These are phyloP conservation scores for Bipolaris zeicola DNA, from an alignment of 2,329 filamentous ascomycete genomes.

Conservation along the genomic window DNA sequence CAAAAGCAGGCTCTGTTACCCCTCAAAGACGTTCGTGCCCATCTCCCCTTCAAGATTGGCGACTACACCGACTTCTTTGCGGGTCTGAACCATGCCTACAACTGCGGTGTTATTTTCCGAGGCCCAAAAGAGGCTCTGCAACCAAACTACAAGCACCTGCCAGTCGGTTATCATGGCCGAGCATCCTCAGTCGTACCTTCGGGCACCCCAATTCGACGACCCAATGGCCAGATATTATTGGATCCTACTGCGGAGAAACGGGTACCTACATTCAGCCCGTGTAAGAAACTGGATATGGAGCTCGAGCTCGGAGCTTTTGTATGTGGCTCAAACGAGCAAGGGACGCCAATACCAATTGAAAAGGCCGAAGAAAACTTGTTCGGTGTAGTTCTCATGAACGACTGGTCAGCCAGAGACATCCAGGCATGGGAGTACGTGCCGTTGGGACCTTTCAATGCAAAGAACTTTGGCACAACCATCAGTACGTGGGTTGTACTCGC, in stretches of 20 bases:
- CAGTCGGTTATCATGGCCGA: slow-evolving; percentile 81
- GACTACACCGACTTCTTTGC: slow-evolving; percentile 90
- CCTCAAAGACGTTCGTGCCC: slow-evolving; percentile 64
- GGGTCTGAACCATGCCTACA: slow-evolving; percentile 77
- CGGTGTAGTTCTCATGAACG: slow-evolving; percentile 81
- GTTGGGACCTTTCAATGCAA: slow-evolving; percentile 79
- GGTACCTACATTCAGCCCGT: slow-evolving; percentile 66
- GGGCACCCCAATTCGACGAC: slow-evolving; percentile 73
- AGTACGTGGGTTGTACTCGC: slow-evolving; percentile 79
- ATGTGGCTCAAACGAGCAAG: slow-evolving; percentile 67
- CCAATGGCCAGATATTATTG: slow-evolving; percentile 73
- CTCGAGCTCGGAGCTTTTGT: slow-evolving; percentile 80
- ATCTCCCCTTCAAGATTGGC: slow-evolving; percentile 77
- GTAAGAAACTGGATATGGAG: slow-evolving; percentile 75
- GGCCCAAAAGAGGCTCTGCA: slow-evolving; percentile 74
- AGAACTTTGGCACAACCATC: slow-evolving; percentile 82
- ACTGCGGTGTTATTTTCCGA: slow-evolving; percentile 73
- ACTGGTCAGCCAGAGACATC: slow-evolving; percentile 84
- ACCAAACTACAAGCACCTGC: slow-evolving; percentile 80
- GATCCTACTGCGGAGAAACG: slow-evolving; percentile 67
- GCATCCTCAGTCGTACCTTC: slow-evolving; percentile 77
- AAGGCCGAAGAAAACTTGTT: slow-evolving; percentile 75
- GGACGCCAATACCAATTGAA: slow-evolving; percentile 65
- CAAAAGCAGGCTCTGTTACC: slow-evolving; percentile 65
- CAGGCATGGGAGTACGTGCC: slow-evolving; percentile 86